Conservation (phyloP, 2,329 filamentous ascomycete species). For the Chaetomiaceae sp. region DNA sequence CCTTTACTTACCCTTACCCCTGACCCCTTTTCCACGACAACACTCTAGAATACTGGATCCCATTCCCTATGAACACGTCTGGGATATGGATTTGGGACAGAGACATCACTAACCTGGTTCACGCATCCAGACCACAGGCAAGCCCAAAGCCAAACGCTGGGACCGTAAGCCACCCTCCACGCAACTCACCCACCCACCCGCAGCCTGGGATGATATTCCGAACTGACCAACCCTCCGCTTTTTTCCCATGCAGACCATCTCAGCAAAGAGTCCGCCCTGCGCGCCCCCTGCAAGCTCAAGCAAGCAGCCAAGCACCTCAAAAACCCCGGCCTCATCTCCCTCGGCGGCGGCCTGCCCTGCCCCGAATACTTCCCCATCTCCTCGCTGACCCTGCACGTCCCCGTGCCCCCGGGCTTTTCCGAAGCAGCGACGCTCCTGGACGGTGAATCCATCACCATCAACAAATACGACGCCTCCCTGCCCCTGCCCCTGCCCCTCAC, state of each 20-base stretch:
- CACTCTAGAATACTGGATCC: neutral
- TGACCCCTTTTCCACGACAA: constrained; percentile 3
- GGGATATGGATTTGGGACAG: neutral
- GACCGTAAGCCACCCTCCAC: constrained; percentile 61
- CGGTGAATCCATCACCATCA: constrained; percentile 59
- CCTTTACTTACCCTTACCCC: neutral
- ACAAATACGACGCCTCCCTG: constrained; percentile 70
- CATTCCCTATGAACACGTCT: too few relatives aligned
- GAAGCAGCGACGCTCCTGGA: constrained; percentile 59
- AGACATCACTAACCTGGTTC: too few relatives aligned
- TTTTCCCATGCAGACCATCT: constrained; percentile 48
- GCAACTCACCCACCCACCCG: too few relatives aligned
- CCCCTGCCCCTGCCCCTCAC: too few relatives aligned
- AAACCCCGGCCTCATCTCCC: constrained; percentile 79
- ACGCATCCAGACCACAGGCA: constrained; percentile 42
- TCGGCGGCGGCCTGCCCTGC: constrained; percentile 87
- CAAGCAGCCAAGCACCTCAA: constrained; percentile 73
- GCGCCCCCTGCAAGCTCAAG: constrained; percentile 71
- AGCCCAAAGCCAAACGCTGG: constrained; percentile 77
- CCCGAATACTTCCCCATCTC: constrained; percentile 91
- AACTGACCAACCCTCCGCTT: too few relatives aligned
- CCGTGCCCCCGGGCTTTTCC: constrained; percentile 63
- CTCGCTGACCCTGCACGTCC: constrained; percentile 68
- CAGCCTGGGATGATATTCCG: too few relatives aligned
- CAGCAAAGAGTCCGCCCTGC: constrained; percentile 55